These are phyloP conservation scores for Triticum monococcum DNA, from an alignment of 176 grass and related monocot species.

Conservation along the genomic window DNA sequence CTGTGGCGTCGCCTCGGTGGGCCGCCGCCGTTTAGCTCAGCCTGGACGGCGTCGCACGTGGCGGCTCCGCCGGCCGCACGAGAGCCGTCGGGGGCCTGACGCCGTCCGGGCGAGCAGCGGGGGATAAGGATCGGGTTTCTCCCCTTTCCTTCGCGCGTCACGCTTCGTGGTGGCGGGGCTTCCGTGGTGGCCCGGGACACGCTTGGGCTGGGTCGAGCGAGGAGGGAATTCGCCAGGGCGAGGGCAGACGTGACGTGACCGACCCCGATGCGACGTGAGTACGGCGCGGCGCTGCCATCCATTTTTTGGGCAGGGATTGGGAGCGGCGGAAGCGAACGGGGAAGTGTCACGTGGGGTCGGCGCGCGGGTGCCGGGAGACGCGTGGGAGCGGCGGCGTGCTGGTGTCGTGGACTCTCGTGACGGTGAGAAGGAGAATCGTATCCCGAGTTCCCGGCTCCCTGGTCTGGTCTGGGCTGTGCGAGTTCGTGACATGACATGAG, in stretches of 20 bases:
- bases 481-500: background rate
- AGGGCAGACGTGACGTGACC: background rate
- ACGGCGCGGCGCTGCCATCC: background rate
- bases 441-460: background rate
- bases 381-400: background rate
- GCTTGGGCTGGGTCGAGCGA: background rate
- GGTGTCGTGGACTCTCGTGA: background rate
- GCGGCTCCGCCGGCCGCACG: slow-evolving; percentile 27
- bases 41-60: background rate
- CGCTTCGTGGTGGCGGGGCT: background rate
- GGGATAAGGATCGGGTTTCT: slow-evolving; percentile 39
- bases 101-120: background rate
- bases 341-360: background rate
- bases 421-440: background rate
- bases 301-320: background rate
- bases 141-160: background rate
- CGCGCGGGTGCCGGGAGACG: background rate
- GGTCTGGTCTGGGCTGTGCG: background rate
- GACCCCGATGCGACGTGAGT: background rate
- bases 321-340: background rate
- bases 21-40: slow-evolving; percentile 31
- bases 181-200: background rate
- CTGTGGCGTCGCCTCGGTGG: background rate
- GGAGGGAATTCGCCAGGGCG: background rate
- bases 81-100: slow-evolving; percentile 29